Conservation (phyloP, 1,284 basidiomycete genomes). For the Moniliophthora roreri region DNA sequence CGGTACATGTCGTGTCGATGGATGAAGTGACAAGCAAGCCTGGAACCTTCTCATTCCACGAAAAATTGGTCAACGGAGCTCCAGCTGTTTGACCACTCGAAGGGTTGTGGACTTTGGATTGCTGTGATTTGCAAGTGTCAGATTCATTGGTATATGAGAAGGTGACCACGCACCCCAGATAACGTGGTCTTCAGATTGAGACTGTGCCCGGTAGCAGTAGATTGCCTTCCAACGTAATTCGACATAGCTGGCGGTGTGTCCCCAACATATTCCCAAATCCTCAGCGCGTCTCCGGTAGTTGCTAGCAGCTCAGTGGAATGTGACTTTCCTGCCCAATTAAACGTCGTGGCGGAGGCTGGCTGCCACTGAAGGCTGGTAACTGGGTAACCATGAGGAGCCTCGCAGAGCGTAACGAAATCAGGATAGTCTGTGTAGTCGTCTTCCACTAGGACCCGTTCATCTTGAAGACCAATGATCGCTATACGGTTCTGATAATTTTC, state of each 20-base stretch:
- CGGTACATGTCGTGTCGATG: slow-evolving; percentile 94
- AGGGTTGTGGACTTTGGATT: slow-evolving; percentile 82
- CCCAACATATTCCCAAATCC: slow-evolving; percentile 84
- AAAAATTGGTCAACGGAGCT: slow-evolving; percentile 92
- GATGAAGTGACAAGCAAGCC: slow-evolving; percentile 92
- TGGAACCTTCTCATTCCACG: slow-evolving; percentile 91
- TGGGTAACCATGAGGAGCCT: slow-evolving; percentile 81
- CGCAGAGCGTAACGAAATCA: slow-evolving; percentile 80
- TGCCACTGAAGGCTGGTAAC: slow-evolving; percentile 85
- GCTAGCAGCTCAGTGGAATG: slow-evolving; percentile 77
- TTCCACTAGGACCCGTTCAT: slow-evolving; percentile 80
- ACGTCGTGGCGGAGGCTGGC: slow-evolving; percentile 61
- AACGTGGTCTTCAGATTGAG: slow-evolving; percentile 67
- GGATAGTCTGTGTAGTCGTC: slow-evolving; percentile 79
- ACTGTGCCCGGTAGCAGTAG: slow-evolving; percentile 51
- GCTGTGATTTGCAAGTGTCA: slow-evolving; percentile 36
- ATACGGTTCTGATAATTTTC: slow-evolving; percentile 82
- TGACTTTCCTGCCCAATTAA: slow-evolving; percentile 64
- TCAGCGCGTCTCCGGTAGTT: slow-evolving; percentile 86
- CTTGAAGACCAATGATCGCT: slow-evolving; percentile 78
- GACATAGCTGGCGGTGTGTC: slow-evolving; percentile 57
- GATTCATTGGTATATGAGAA: slow-evolving; percentile 9
- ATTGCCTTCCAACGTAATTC: slow-evolving; percentile 71
- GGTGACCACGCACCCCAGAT: slow-evolving; percentile 74
- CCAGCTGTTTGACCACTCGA: slow-evolving; percentile 57